Conservation (phyloP, 352 stramenopile genomes). For the Phytophthora rubi region DNA sequence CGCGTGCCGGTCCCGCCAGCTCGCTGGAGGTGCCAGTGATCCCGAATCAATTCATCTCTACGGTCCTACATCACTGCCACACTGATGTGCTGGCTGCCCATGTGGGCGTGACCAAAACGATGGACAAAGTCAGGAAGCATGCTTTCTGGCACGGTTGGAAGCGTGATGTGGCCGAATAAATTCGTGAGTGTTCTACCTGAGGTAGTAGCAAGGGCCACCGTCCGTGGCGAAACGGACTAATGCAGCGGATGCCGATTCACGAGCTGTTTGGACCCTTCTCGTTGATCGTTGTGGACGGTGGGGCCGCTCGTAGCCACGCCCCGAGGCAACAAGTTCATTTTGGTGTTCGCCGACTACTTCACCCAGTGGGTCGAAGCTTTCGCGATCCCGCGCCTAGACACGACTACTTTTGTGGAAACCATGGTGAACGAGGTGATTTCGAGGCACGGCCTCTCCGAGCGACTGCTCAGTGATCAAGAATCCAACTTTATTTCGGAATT, state of each 20-base stretch:
- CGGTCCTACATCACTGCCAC: constrained; percentile 14
- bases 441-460: not conserved
- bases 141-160: too few species aligned
- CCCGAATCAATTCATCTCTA: constrained; percentile 2
- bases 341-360: not conserved
- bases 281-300: constrained; percentile 10
- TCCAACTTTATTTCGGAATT: constrained; percentile 13
- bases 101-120: constrained; percentile 1
- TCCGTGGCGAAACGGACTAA: constrained; percentile 3
- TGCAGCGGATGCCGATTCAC: constrained; percentile 14
- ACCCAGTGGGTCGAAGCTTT: constrained; percentile 15
- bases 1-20: not conserved
- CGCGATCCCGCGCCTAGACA: constrained; percentile 1
- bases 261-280: constrained; percentile 14
- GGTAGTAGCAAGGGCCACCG: constrained; percentile 3
- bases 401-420: not conserved
- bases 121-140: constrained; percentile 4
- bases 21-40: not conserved
- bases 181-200: too few species aligned
- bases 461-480: constrained; percentile 4
- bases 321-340: not conserved
- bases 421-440: constrained; percentile 12
- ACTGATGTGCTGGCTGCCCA: not conserved
- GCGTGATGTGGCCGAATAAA: too few species aligned
- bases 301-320: constrained; percentile 1